Evolutionary conservation across 2,329 filamentous ascomycete genomes (phyloP).

Genomic region (Chaetomiaceae sp.): DNA sequence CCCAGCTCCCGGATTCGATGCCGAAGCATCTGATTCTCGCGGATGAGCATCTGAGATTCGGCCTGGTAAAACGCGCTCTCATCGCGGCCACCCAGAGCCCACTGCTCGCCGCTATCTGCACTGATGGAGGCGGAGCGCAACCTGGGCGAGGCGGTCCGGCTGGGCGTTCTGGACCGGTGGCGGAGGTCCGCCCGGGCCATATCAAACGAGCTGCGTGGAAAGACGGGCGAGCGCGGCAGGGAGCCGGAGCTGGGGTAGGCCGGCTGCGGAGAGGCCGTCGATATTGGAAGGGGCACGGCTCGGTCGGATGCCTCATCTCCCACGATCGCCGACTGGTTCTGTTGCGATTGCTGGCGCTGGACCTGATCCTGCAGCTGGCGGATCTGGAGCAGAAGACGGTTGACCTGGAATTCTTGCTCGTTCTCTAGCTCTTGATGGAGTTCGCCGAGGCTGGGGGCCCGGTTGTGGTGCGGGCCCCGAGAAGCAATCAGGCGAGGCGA

Average conservation of each 20-base stretch:
- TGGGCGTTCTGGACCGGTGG: slow-evolving; percentile 56
- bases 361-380: slow-evolving; percentile 66
- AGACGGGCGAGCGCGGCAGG: slow-evolving; percentile 48
- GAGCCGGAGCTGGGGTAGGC: slow-evolving; percentile 38
- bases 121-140: slow-evolving; percentile 56
- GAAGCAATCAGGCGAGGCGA: slow-evolving; percentile 42
- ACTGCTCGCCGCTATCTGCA: slow-evolving; percentile 54
- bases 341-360: slow-evolving; percentile 42
- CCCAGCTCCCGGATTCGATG: slow-evolving; percentile 69
- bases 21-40: slow-evolving; percentile 80
- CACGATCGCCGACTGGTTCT: slow-evolving; percentile 35
- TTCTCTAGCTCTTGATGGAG: slow-evolving; percentile 75
- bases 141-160: slow-evolving; percentile 53
- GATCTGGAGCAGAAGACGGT: slow-evolving; percentile 73
- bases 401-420: slow-evolving; percentile 76
- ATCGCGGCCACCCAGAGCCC: slow-evolving; percentile 61
- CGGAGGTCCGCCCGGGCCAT: slow-evolving; percentile 52
- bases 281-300: slow-evolving; percentile 31
- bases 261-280: slow-evolving; percentile 19
- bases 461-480: slow-evolving; percentile 58
- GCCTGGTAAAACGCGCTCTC: slow-evolving; percentile 78
- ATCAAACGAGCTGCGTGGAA: slow-evolving; percentile 56
- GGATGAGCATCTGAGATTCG: slow-evolving; percentile 70
- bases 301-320: slow-evolving; percentile 42
- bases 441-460: slow-evolving; percentile 68